Percentiles rank a stretch among this genome's conserved stretches.
These are phyloP conservation scores for Aspergillus biplanus DNA, from an alignment of 495 filamentous ascomycete species.

Conservation along the genomic window DNA sequence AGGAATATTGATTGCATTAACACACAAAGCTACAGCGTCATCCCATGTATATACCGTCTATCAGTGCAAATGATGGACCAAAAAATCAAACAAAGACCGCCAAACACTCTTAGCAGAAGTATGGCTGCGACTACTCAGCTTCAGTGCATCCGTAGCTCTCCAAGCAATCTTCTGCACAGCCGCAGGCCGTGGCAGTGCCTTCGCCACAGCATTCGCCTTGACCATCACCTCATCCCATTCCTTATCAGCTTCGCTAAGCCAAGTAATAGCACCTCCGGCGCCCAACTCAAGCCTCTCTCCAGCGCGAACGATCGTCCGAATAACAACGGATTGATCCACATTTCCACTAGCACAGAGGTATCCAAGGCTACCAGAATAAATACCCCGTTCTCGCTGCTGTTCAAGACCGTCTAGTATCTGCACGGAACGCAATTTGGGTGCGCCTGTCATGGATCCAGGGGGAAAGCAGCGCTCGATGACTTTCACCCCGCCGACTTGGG, in stretches of 20 bases:
- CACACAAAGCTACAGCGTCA: neutral
- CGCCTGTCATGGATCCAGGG: conserved; percentile 9
- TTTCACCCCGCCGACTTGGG: conserved; percentile 1
- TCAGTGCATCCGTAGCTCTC: conserved; percentile 2
- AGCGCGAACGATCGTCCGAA: conserved; percentile 10
- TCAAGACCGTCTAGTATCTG: conserved; percentile 14
- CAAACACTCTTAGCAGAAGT: neutral
- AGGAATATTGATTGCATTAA: neutral
- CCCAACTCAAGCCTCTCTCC: conserved; percentile 9
- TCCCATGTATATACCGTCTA: neutral
- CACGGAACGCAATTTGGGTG: conserved; percentile 11
- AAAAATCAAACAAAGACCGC: conserved; percentile 1
- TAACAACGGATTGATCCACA: conserved; percentile 12
- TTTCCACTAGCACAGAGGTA: conserved; percentile 13
- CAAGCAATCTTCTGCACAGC: neutral
- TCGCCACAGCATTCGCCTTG: conserved; percentile 9
- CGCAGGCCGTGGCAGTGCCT: neutral
- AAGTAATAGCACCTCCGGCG: conserved; percentile 11
- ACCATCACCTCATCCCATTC: conserved; percentile 15
- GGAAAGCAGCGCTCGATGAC: conserved; percentile 17
- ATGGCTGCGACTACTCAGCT: neutral
- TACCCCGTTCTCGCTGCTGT: conserved; percentile 1
- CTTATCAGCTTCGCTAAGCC: conserved; percentile 15
- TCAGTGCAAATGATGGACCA: conserved; percentile 6
- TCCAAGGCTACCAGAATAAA: conserved; percentile 13